Percentiles rank a stretch among this genome's conserved stretches.
Conservation (phyloP, 768 basidiomycete genomes). For the Collybia sordida region DNA sequence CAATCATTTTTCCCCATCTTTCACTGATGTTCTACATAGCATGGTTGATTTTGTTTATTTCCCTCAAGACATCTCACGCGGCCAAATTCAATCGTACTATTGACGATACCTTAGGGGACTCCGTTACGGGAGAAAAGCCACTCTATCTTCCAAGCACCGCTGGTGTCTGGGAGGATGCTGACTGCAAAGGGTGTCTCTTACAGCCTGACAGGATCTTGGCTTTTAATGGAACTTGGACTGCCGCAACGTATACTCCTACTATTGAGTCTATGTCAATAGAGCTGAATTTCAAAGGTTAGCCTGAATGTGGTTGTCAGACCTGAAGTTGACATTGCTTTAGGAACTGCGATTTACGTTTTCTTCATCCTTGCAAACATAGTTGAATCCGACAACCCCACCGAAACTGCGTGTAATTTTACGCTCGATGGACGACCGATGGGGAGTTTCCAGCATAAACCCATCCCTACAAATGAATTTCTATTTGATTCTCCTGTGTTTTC, state of each 20-base stretch:
- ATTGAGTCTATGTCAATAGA: slow-evolving; percentile 9
- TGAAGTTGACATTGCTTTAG: slow-evolving; percentile 11
- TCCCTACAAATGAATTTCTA: slow-evolving; percentile 18
- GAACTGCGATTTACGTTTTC: slow-evolving; percentile 35
- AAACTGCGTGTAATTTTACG: slow-evolving; percentile 27
- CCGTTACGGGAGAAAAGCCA: slow-evolving; percentile 14
- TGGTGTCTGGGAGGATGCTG: slow-evolving; percentile 15
- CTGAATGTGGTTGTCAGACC: not conserved
- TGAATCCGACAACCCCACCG: slow-evolving; percentile 15
- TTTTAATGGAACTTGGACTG: slow-evolving; percentile 21
- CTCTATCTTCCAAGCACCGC: slow-evolving; percentile 11
- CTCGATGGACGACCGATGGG: slow-evolving; percentile 22
- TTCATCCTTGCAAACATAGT: slow-evolving; percentile 33
- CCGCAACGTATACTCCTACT: slow-evolving; percentile 13
- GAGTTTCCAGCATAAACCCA: slow-evolving; percentile 25
- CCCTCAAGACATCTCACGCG: not conserved
- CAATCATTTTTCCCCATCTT: no score
- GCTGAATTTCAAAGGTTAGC: slow-evolving; percentile 5
- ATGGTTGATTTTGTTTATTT: no score
- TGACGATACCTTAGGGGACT: slow-evolving; percentile 22
- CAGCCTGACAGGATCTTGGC: slow-evolving; percentile 8
- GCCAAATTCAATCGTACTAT: slow-evolving; percentile 17
- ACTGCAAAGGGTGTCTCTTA: slow-evolving; percentile 16
- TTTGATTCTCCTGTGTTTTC: slow-evolving; percentile 30
- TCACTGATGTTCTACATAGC: not conserved